phyloP scores from a whole-genome alignment of 108 stramenopile genomes.

The Discostella pseudostelligera region DNA sequence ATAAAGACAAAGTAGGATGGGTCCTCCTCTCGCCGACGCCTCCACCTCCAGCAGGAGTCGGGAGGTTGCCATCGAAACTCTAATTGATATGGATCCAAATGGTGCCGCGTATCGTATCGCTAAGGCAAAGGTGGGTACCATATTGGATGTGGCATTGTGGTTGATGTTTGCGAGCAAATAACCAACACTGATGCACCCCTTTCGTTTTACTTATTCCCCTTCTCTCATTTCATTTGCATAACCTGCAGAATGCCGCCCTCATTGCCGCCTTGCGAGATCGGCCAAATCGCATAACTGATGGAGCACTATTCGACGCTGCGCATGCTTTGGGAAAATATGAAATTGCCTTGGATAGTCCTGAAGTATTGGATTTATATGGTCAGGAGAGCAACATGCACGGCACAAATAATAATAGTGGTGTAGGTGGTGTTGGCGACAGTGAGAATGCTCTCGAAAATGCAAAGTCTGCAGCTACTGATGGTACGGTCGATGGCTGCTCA shows the following conservation, averaged over 20 bases:
- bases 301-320: slow-evolving; percentile 68
- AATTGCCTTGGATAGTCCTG: slow-evolving; percentile 42
- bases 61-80: slow-evolving; percentile 71
- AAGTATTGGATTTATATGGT: slow-evolving; percentile 38
- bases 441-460: too few relatives aligned
- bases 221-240: slow-evolving; percentile 1
- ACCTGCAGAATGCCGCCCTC: slow-evolving; percentile 58
- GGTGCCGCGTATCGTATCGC: slow-evolving; percentile 71
- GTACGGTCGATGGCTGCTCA: background rate
- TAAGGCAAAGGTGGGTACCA: slow-evolving; percentile 68
- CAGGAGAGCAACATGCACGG: background rate
- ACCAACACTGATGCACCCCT: background rate
- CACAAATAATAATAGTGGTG: background rate
- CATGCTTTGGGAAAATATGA: slow-evolving; percentile 53
- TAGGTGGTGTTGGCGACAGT: too few relatives aligned
- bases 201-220: background rate
- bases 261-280: slow-evolving; percentile 51
- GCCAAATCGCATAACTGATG: slow-evolving; percentile 61
- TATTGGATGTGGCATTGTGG: background rate
- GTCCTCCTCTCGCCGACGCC: background rate
- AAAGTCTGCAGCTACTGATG: too few relatives aligned
- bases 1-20: background rate
- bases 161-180: background rate
- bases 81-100: slow-evolving; percentile 74
- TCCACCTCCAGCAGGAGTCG: slow-evolving; percentile 9